phyloP scores from a whole-genome alignment of 768 basidiomycete genomes.

The Holtermannia corniformis region DNA sequence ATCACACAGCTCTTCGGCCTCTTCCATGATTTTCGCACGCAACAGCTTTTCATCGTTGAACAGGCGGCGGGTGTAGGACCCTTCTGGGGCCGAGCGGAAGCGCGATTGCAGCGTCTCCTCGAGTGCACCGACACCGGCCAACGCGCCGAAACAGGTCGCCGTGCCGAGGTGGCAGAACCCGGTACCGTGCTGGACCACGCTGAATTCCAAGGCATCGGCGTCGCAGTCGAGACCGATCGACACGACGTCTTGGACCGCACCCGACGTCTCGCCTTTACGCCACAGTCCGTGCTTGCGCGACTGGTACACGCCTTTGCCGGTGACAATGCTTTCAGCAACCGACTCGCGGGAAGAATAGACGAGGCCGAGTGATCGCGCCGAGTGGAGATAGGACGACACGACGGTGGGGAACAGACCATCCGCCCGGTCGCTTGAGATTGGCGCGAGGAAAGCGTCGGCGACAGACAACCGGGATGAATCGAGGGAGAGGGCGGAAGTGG shows the following conservation, averaged over 20 bases:
- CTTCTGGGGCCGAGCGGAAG: constrained; percentile 65
- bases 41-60: constrained; percentile 76
- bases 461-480: constrained; percentile 61
- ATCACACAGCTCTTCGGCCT: constrained; percentile 90
- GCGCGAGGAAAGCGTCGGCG: constrained; percentile 75
- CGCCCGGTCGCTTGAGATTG: constrained; percentile 69
- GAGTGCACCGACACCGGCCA: constrained; percentile 67
- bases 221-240: constrained; percentile 84
- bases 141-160: constrained; percentile 77
- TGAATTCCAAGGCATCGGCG: constrained; percentile 80
- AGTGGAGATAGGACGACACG: constrained; percentile 54
- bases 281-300: constrained; percentile 92
- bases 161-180: constrained; percentile 91
- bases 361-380: constrained; percentile 56
- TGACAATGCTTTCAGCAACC: constrained; percentile 71
- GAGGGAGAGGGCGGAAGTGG: constrained; percentile 51
- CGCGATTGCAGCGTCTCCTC: constrained; percentile 69
- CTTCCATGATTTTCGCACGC: constrained; percentile 91
- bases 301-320: constrained; percentile 89
- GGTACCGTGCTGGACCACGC: constrained; percentile 70
- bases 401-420: constrained; percentile 92
- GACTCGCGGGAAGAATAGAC: constrained; percentile 90
- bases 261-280: constrained; percentile 94
- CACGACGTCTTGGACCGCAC: constrained; percentile 79
- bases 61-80: constrained; percentile 80